Base-by-base conservation (phyloP, 2,329 filamentous ascomycete species). In the Colletotrichum agaves region DNA sequence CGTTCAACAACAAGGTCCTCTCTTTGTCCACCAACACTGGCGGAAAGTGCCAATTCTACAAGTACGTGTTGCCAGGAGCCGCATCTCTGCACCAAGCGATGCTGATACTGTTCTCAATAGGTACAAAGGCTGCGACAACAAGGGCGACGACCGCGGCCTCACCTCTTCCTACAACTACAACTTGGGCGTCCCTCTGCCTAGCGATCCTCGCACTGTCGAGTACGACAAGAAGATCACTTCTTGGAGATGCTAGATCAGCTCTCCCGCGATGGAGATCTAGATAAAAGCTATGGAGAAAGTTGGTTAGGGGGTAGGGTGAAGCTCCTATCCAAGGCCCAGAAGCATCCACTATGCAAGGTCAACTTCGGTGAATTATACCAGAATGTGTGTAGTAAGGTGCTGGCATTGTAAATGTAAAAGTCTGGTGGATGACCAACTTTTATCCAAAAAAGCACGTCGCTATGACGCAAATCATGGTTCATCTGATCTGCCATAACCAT, bases 81-180 rank as follows among this genome's bases (percentile, higher is more conserved):
- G 13, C 35, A 27, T 12, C 6, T 3, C 3, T 12, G 5, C 7
- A 8, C 13, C 2, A 41, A 6, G 33, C 4, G 17, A 35, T 27
- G 23, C 43, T 59, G 23, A 59, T 43, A 43, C 11, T 3, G 12
- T 8, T 31, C 27, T 17, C 3, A 41, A 41, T 44, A 61, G 64
- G 46, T 64, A 35, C 61, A 13, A 49, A 33, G 53, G 53, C 39
- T 67, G 64, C 64, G 12, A 67, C 61, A 31, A 64, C 64, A 67
- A 67, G 64, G 61, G 61, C 15, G 61, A 67, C 21, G 64, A 67
- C 64, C 60, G 61, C n/a, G 64, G 64, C 4, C 61, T 67, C 39
- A 59, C 53, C 13, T 55, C 53, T 2, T 43, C 46, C 4, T 67
- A 67, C 61, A 64, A 64, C 61, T 67, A 64, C 47, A 46, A 67